phyloP scores from a whole-genome alignment of 352 stramenopile species.

The Thraustochytrium striatum region DNA sequence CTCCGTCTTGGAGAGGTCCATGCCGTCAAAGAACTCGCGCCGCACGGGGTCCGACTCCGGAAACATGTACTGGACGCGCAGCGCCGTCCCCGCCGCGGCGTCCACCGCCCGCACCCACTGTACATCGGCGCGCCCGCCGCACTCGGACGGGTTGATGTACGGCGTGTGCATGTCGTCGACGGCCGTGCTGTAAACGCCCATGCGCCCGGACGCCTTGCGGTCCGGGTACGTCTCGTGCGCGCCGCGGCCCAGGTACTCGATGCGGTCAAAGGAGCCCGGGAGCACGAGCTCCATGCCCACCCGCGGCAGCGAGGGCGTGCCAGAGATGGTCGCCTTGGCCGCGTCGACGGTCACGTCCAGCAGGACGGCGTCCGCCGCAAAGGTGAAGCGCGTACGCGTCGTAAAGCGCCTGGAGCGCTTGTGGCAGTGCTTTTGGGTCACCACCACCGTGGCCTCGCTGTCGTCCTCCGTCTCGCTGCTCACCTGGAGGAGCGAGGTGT shows the following conservation, averaged over 20 bases:
- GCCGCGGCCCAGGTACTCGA: conserved; percentile 54
- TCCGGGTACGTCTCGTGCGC: conserved; percentile 58
- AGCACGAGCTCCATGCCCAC: conserved; percentile 53
- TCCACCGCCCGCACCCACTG: conserved; percentile 53
- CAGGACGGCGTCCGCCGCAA: neutral
- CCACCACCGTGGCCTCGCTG: neutral
- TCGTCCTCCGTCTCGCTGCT: neutral
- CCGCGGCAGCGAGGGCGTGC: conserved; percentile 45
- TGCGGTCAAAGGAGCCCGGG: conserved; percentile 32
- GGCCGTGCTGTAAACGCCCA: conserved; percentile 50
- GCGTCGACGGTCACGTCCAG: neutral
- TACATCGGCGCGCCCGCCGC: conserved; percentile 55
- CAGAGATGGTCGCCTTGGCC: neutral
- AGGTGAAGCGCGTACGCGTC: neutral
- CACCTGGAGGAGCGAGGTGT: neutral
- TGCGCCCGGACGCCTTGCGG: conserved; percentile 52
- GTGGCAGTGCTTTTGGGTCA: neutral
- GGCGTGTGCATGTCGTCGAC: conserved; percentile 55
- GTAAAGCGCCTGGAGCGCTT: neutral
- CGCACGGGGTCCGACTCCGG: neutral
- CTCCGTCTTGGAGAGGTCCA: neutral
- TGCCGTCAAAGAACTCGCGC: neutral
- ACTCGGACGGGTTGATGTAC: conserved; percentile 57
- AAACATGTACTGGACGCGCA: conserved; percentile 44
- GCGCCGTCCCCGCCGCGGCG: conserved; percentile 32